These are phyloP conservation scores for Boletales sp. DNA, from an alignment of 768 basidiomycete species.

Conservation along the genomic window DNA sequence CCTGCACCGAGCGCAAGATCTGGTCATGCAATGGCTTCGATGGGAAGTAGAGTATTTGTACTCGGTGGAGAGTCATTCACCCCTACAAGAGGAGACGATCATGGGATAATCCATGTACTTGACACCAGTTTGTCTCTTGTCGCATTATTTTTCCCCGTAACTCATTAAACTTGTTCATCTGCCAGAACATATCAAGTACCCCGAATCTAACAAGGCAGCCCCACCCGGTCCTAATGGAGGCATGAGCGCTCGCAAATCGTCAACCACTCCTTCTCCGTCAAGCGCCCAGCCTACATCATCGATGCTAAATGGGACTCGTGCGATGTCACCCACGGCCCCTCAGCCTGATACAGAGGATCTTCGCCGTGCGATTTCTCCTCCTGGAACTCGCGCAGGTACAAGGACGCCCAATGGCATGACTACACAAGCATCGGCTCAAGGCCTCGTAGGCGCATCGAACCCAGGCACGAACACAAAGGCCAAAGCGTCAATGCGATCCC, in stretches of 20 bases:
- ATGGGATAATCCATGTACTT: slow-evolving; percentile 79
- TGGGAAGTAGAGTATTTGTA: slow-evolving; percentile 85
- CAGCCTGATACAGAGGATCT: slow-evolving; percentile 51
- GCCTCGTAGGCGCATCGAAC: slow-evolving; percentile 4
- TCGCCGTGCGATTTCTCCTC: slow-evolving; percentile 67
- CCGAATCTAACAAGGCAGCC: slow-evolving; percentile 50
- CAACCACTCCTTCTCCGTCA: slow-evolving; percentile 36
- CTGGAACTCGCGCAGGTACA: slow-evolving; percentile 41
- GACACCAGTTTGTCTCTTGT: slow-evolving; percentile 77
- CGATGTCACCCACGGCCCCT: slow-evolving; percentile 60
- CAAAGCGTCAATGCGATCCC: slow-evolving; percentile 50
- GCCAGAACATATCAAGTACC: slow-evolving; percentile 90
- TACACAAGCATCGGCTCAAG: slow-evolving; percentile 8
- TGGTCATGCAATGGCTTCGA: slow-evolving; percentile 97
- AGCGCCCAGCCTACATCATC: slow-evolving; percentile 27
- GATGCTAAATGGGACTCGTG: slow-evolving; percentile 38
- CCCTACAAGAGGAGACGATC: slow-evolving; percentile 71
- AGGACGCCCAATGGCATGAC: slow-evolving; percentile 32
- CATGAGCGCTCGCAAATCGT: slow-evolving; percentile 44
- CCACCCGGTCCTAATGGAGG: slow-evolving; percentile 33
- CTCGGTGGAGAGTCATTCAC: slow-evolving; percentile 92
- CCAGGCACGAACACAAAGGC: slow-evolving; percentile 40
- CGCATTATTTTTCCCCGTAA: not conserved
- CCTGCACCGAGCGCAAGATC: slow-evolving; percentile 89
- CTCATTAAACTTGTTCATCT: slow-evolving; percentile 2